A percentile compares a stretch with the other conserved stretches of the same genome.
These are phyloP conservation scores for Botrytis sinoallii DNA, from an alignment of 2,329 filamentous ascomycete species.

Conservation along the genomic window DNA sequence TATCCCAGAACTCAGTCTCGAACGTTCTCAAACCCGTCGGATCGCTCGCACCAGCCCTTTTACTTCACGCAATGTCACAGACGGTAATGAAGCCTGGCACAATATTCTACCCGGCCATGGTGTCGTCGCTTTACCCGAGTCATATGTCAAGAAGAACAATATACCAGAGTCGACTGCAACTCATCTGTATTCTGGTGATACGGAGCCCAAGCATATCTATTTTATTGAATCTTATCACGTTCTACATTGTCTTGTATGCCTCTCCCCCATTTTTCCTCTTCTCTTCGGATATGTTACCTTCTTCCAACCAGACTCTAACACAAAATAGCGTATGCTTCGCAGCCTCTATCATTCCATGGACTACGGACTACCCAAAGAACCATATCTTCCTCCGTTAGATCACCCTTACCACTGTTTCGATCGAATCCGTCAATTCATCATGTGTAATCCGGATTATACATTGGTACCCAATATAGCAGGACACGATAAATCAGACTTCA, in stretches of 20 bases:
- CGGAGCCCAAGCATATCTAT: slow-evolving; percentile 4
- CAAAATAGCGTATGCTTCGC: slow-evolving; percentile 2
- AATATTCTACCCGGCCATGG: neutral
- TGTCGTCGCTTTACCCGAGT: neutral
- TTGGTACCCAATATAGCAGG: slow-evolving; percentile 7
- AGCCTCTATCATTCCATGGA: neutral
- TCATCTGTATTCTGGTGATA: neutral
- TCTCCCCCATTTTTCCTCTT: neutral
- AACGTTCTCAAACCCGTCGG: neutral
- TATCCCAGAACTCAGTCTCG: neutral
- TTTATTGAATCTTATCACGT: slow-evolving; percentile 15
- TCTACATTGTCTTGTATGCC: slow-evolving; percentile 10
- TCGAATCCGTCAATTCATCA: slow-evolving; percentile 17
- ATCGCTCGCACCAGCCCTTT: neutral
- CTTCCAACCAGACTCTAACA: neutral
- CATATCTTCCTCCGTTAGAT: neutral
- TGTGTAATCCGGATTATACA: slow-evolving; percentile 21
- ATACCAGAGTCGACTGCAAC: neutral
- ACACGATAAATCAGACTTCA: neutral
- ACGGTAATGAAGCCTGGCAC: slow-evolving; percentile 6
- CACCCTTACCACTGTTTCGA: slow-evolving; percentile 21
- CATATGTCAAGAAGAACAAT: neutral
- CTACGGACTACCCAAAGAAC: neutral
- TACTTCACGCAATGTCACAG: neutral
- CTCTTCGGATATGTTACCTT: neutral